phyloP scores from a whole-genome alignment of 257 asterid genomes.

The Primulina tabacum region DNA sequence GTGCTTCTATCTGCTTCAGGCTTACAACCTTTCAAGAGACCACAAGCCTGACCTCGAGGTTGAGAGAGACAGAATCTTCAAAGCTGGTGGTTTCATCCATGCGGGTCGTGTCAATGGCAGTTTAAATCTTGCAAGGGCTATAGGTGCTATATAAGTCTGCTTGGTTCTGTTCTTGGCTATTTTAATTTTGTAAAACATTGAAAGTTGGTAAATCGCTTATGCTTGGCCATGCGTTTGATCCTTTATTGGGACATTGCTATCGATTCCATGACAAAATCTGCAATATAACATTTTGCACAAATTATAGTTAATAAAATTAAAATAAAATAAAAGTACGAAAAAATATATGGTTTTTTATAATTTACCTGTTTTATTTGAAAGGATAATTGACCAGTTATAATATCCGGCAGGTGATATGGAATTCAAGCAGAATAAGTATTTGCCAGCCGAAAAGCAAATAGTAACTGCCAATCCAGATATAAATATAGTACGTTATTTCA shows the following conservation, averaged over 20 bases:
- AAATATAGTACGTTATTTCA: conserved; percentile 52
- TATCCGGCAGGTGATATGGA: conserved; percentile 90
- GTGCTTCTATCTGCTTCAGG: conserved; percentile 40
- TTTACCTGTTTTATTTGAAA: neutral
- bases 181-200: conserved; percentile 14
- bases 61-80: conserved; percentile 83
- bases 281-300: neutral
- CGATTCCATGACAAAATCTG: neutral
- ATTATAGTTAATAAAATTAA: too few species aligned
- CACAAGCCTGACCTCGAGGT: conserved; percentile 94
- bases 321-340: neutral
- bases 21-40: conserved; percentile 93
- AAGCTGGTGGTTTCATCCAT: conserved; percentile 95
- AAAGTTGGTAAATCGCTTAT: neutral
- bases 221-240: neutral
- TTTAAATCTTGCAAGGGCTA: conserved; percentile 92
- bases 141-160: conserved; percentile 44
- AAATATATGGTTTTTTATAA: conserved; percentile 8
- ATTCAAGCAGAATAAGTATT: conserved; percentile 94
- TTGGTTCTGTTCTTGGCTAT: conserved; percentile 13
- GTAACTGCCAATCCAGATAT: conserved; percentile 94
- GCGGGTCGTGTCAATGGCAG: conserved; percentile 96
- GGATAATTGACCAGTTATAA: conserved; percentile 6
- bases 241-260: conserved; percentile 2
- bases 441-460: conserved; percentile 86